Evolutionary conservation across 2,329 filamentous ascomycete species (phyloP), one percentile per base, ranked within the genome.

Genomic region (Rhinocladiella similis): DNA sequence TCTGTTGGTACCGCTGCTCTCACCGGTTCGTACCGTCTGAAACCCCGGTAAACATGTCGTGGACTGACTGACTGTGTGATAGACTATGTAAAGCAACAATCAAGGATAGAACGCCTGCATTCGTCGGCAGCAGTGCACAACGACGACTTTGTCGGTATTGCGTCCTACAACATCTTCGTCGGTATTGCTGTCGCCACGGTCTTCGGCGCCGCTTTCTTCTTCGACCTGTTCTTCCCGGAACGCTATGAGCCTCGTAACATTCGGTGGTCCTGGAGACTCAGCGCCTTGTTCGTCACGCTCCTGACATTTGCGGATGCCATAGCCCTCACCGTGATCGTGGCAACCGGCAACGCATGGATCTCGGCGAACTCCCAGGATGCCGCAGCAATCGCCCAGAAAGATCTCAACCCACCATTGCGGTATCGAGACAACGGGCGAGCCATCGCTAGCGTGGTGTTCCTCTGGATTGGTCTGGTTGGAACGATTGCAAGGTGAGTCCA

Each of bases 161-260:
- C 77, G 1, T 78, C 77, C 1, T 84, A 79, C 71, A 84, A 84
- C 65, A 83, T 84, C 64, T 83, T 83, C 59, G 77, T 80, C 6
- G 82, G 82, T 18, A 73, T 84, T 29, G 80, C 77, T 16, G 77
- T 83, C 7, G 81, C 81, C 13, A 80, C 77, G 45, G 79, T 84
- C 63, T 84, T 85, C 63, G 81, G 81, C 19, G 76, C 77, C 0
- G 82, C 77, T 0, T 84, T 84, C 72, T 84, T 84, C 73, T 83
- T 84, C 68, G 82, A 84, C 64, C 75, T 85, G 3, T 83, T 84
- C 70, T 84, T 80, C 80, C 82, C 82, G 0, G 80, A 81, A 50
- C 74, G 82, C 47, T 67, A 73, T 9, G 82, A 85, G 59, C 76
- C 72, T 3, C 66, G 59, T 18, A 66, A 72, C 18, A 80, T 84